A percentile compares a stretch with the other conserved stretches of the same genome.
phyloP scores from a whole-genome alignment of 78 protist species.

The Dictyostelium intermedium region DNA sequence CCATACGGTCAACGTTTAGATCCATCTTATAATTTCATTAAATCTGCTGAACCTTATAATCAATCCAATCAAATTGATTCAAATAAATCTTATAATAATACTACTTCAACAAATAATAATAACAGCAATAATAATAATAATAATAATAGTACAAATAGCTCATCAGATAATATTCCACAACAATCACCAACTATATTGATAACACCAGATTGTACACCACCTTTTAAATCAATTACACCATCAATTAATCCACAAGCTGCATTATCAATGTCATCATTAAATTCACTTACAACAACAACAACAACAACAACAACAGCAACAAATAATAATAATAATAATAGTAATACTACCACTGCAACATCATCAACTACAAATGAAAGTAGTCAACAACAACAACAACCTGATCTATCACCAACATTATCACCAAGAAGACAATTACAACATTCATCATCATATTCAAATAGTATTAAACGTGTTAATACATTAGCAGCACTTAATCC shows the following conservation, averaged over 20 bases:
- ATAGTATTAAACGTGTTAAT: background rate
- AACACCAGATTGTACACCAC: conserved; percentile 21
- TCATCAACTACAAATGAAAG: background rate
- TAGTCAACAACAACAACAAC: background rate
- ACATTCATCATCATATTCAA: background rate
- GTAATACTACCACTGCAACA: background rate
- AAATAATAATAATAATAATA: too few relatives aligned
- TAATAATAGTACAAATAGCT: background rate
- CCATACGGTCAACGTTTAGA: conserved; percentile 25
- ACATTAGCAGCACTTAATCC: conserved; percentile 8
- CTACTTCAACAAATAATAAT: background rate
- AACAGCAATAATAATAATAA: background rate
- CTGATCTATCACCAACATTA: background rate
- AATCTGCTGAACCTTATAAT: conserved; percentile 32
- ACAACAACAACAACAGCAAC: background rate
- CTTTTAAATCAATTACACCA: background rate
- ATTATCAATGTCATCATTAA: background rate
- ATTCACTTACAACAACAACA: background rate
- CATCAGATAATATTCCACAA: background rate
- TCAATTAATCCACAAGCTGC: background rate
- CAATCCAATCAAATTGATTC: background rate
- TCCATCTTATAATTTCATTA: conserved; percentile 52
- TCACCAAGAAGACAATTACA: background rate
- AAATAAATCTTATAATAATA: background rate
- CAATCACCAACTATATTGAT: background rate